Base-by-base conservation (phyloP, 306 rosid genomes). In the Lablab purpureus region DNA sequence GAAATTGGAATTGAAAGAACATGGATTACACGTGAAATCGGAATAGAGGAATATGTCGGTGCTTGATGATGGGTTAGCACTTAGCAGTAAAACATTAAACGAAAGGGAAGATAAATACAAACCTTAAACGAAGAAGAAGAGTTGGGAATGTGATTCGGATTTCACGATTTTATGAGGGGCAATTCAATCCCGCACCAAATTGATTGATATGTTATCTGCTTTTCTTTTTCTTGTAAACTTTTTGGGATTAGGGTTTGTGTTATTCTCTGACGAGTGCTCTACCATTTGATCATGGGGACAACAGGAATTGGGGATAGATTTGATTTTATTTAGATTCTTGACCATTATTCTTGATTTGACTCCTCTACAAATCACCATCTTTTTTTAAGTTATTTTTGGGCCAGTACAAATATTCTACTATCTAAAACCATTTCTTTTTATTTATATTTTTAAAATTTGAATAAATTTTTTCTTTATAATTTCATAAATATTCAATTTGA, bases 1-100 rank as follows among this genome's bases (percentile, higher is more conserved):
- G 46, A 74, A 25, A 19, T 43, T 74, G 45, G 62, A 55, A 74
- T 67, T 55, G 71, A 81, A 74, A 30, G 43, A 27, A 30, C 6
- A 73, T 14, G 41, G 4, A 54, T 65, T 41, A 55, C 17, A 41
- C 49, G 5, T 40, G 68, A 73, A 49, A 13, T 13, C 1, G 37
- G 62, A 15, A 22, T 12, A 0, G 10, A 68, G 23, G 71, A 68
- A 34, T 9, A 0, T 59, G 12, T 32, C 47, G 0, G 8, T 21
- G 15, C 17, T 78, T 21, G n/a, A 27, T 40, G 59, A 5, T 45
- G 34, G 2, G 3, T n/a, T 27, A 1, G 43, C 46, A 37, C 43
- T 37, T 37, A 2, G 78, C 18, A 46, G 51, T 34, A 18, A 62
- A 19, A 62, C 5, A 75, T 34, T 63, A 0, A 73, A 70, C 40